Evolutionary conservation across 176 grass and related monocot genomes (phyloP).

Genomic region (Oryza brachyantha): DNA sequence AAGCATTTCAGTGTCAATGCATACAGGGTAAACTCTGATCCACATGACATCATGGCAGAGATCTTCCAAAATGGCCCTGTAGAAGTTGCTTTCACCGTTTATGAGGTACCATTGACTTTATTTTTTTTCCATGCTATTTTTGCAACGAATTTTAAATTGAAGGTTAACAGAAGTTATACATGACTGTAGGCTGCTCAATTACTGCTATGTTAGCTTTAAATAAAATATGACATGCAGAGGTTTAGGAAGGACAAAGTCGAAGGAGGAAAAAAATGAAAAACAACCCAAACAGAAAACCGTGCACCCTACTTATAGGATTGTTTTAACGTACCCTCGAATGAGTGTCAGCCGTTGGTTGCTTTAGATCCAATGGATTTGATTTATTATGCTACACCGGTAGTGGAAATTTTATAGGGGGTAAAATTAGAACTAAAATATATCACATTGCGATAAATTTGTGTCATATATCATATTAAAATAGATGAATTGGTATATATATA

Average conservation of each 20-base stretch:
- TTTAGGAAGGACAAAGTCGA: not conserved
- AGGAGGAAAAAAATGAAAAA: not conserved
- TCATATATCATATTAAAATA: too few species aligned
- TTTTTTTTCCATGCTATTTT: not conserved
- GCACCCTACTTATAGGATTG: not conserved
- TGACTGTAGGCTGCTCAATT: not conserved
- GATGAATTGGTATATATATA: too few species aligned
- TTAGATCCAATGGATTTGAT: too few species aligned
- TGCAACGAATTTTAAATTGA: not conserved
- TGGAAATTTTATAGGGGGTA: too few species aligned
- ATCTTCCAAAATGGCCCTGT: conserved; percentile 79
- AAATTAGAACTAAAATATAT: too few species aligned
- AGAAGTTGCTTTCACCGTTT: conserved; percentile 91
- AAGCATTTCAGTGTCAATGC: conserved; percentile 82
- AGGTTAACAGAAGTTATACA: not conserved
- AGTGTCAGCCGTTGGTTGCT: too few species aligned
- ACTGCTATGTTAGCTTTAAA: not conserved
- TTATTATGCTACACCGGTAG: too few species aligned
- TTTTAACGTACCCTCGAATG: too few species aligned
- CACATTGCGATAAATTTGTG: too few species aligned
- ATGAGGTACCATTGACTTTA: conserved; percentile 52
- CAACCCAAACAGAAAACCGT: not conserved
- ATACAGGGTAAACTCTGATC: conserved; percentile 66
- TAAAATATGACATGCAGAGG: not conserved
- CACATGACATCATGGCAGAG: conserved; percentile 81